Evolutionary conservation across 2,329 filamentous ascomycete species (phyloP).

Genomic region (Aspergillus sp.): DNA sequence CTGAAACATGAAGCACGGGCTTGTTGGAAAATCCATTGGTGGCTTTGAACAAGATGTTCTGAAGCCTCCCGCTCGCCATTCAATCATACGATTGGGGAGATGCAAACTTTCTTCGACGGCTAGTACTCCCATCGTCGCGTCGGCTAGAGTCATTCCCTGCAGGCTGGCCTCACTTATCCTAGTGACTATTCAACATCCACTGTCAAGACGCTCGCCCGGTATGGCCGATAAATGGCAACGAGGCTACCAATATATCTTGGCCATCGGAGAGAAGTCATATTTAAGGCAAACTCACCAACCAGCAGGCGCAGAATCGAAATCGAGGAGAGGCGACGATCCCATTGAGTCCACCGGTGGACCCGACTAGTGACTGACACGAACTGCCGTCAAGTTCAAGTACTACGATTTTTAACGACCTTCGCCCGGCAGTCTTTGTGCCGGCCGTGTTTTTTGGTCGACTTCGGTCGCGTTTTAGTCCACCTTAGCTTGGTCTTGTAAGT

Average conservation of each 20-base stretch:
- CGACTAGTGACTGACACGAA: constrained; percentile 13
- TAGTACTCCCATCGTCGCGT: background rate
- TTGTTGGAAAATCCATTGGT: constrained; percentile 18
- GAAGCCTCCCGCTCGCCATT: background rate
- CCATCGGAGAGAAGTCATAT: background rate
- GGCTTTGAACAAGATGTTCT: background rate
- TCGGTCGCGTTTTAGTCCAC: background rate
- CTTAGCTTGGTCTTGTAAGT: background rate
- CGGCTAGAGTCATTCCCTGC: background rate
- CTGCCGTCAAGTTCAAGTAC: constrained; percentile 8
- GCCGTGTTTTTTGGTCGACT: background rate
- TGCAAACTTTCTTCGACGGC: background rate
- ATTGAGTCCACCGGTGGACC: constrained; percentile 12
- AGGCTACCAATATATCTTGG: background rate
- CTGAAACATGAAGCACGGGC: constrained; percentile 25
- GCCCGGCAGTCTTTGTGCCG: background rate
- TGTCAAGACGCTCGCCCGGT: background rate
- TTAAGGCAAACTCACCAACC: background rate
- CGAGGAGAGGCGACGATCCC: background rate
- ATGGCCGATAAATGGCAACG: background rate
- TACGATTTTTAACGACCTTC: background rate
- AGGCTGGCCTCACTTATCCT: background rate
- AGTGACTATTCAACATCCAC: background rate
- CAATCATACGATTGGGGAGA: constrained; percentile 14
- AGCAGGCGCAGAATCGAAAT: background rate